Percentiles rank a stretch among this genome's conserved stretches.
Conservation (phyloP, 768 basidiomycete species). For the Polyporus arcularius region DNA sequence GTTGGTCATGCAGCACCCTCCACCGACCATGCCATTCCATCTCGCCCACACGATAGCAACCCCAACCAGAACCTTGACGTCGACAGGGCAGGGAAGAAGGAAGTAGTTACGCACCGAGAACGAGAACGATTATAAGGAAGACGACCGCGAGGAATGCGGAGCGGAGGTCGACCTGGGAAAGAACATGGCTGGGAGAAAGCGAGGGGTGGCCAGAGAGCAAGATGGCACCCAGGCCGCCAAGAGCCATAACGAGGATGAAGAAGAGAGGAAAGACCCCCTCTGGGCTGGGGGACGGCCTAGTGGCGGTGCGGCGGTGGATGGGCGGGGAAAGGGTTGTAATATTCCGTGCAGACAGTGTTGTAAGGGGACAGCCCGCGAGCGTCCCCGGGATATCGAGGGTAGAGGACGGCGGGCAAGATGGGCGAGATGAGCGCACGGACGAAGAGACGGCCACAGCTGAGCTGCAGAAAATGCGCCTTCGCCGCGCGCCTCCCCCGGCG, state of each 20-base stretch:
- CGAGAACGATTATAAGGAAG: slow-evolving; percentile 64
- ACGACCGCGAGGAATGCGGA: slow-evolving; percentile 72
- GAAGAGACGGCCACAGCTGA: not conserved
- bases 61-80: too few species aligned
- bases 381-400: slow-evolving; percentile 22
- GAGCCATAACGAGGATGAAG: slow-evolving; percentile 65
- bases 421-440: slow-evolving; percentile 7
- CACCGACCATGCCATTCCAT: too few species aligned
- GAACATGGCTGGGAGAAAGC: slow-evolving; percentile 38
- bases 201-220: slow-evolving; percentile 57
- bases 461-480: slow-evolving; percentile 16
- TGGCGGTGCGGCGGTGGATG: slow-evolving; percentile 27
- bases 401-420: slow-evolving; percentile 12
- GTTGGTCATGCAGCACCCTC: too few species aligned
- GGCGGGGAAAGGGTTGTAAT: slow-evolving; percentile 14
- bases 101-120: slow-evolving; percentile 59
- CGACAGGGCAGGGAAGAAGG: slow-evolving; percentile 10
- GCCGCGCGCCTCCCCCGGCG: slow-evolving; percentile 4
- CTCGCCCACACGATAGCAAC: too few species aligned
- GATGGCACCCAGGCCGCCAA: slow-evolving; percentile 62
- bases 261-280: slow-evolving; percentile 48
- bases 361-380: slow-evolving; percentile 24
- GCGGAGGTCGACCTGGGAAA: slow-evolving; percentile 64
- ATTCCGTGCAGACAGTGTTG: slow-evolving; percentile 26
- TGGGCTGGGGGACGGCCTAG: slow-evolving; percentile 28